Percentiles rank a stretch among this genome's conserved stretches.
These are phyloP conservation scores for Coemansia sp. DNA, from an alignment of 192 early-diverging fungal genomes.

Conservation along the genomic window DNA sequence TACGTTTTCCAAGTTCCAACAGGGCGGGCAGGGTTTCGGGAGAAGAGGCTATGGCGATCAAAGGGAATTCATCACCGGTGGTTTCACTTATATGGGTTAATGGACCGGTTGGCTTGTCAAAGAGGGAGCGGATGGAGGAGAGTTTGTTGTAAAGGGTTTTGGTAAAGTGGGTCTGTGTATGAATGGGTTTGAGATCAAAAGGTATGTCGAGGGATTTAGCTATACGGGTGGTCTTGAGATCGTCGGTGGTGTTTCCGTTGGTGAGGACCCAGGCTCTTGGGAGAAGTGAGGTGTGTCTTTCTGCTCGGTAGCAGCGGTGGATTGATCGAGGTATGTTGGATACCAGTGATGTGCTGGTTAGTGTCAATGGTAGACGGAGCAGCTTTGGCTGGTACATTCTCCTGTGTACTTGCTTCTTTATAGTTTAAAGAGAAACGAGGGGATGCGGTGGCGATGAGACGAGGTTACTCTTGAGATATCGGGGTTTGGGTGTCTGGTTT, in stretches of 20 bases:
- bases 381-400: too few relatives aligned
- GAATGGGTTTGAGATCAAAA: conserved; percentile 10
- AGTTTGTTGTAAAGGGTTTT: conserved; percentile 3
- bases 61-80: conserved; percentile 13
- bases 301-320: conserved; percentile 11
- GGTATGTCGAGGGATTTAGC: conserved; percentile 25
- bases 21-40: conserved; percentile 21
- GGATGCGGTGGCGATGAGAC: too few relatives aligned
- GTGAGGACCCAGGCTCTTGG: conserved; percentile 37
- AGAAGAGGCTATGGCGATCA: conserved; percentile 32
- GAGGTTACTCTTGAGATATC: too few relatives aligned
- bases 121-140: conserved; percentile 2
- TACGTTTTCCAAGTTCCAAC: conserved; percentile 21
- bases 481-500: too few relatives aligned
- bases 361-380: too few relatives aligned
- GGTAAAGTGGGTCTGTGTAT: background rate
- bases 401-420: too few relatives aligned
- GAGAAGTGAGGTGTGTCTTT: conserved; percentile 38
- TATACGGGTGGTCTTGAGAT: conserved; percentile 11
- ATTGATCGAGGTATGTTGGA: too few relatives aligned
- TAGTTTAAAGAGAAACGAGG: too few relatives aligned
- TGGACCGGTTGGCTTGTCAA: background rate
- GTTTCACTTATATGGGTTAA: conserved; percentile 10
- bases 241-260: conserved; percentile 7
- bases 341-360: too few relatives aligned